These are phyloP conservation scores for Cyclotella baltica DNA, from an alignment of 108 stramenopile species.

Conservation along the genomic window DNA sequence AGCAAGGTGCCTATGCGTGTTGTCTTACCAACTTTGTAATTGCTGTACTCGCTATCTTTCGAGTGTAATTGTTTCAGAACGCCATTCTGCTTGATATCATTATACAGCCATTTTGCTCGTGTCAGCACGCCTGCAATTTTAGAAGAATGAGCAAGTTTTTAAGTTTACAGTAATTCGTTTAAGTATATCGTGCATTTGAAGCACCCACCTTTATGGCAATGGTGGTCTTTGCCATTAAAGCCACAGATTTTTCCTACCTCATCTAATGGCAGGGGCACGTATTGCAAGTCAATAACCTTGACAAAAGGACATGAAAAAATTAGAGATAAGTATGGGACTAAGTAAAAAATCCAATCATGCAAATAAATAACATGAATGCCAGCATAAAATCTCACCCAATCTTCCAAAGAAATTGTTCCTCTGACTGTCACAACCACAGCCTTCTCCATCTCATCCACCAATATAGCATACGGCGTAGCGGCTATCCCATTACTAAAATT, in stretches of 20 bases:
- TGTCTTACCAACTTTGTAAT: constrained; percentile 14
- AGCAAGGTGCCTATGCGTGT: not conserved
- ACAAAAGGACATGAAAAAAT: too few relatives aligned
- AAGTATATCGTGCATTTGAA: not conserved
- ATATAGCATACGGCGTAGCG: constrained; percentile 45
- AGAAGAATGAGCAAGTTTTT: not conserved
- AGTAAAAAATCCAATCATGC: too few relatives aligned
- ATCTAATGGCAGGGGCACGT: constrained; percentile 24
- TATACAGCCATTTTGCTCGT: constrained; percentile 31
- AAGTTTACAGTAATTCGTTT: not conserved
- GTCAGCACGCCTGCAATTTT: constrained; percentile 25
- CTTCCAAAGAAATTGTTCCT: constrained; percentile 42
- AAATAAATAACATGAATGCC: too few relatives aligned
- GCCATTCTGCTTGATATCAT: constrained; percentile 22
- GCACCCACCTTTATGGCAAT: constrained; percentile 27
- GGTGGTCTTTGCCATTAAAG: constrained; percentile 23
- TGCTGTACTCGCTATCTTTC: constrained; percentile 17
- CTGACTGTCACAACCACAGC: constrained; percentile 48
- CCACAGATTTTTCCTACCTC: constrained; percentile 19
- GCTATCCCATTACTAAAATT: constrained; percentile 46
- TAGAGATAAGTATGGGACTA: too few relatives aligned
- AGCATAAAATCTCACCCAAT: too few relatives aligned
- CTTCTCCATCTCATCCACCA: constrained; percentile 40
- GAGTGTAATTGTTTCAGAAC: constrained; percentile 25
- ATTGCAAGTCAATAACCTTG: constrained; percentile 24